Conservation (phyloP, 345 rosid species). For the Aquilaria sinensis region DNA sequence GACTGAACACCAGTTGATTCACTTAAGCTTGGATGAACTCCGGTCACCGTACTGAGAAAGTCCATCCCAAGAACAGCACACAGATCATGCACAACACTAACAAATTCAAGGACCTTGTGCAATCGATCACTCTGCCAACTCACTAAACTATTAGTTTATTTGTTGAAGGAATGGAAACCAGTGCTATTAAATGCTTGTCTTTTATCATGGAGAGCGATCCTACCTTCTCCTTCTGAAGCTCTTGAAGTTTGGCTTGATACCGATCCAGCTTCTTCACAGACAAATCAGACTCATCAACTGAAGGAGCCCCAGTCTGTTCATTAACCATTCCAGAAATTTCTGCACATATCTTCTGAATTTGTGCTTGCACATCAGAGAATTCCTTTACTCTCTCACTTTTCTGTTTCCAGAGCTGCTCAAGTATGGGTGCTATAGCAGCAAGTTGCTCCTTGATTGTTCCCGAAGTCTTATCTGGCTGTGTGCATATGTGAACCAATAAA, state of each 20-base stretch:
- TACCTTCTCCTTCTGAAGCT: slow-evolving; percentile 88
- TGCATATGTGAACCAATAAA: slow-evolving; percentile 6
- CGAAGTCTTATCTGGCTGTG: slow-evolving; percentile 63
- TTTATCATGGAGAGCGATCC: neutral
- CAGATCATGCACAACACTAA: slow-evolving; percentile 77
- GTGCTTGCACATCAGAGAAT: slow-evolving; percentile 62
- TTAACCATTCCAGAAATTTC: slow-evolving; percentile 58
- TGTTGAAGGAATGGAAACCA: neutral
- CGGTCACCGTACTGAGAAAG: slow-evolving; percentile 59
- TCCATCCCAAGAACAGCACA: slow-evolving; percentile 83
- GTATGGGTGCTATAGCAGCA: slow-evolving; percentile 78
- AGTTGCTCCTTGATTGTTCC: slow-evolving; percentile 93
- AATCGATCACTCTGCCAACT: slow-evolving; percentile 64
- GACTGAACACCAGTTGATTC: slow-evolving; percentile 50
- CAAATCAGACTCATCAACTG: slow-evolving; percentile 67
- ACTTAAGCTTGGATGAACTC: slow-evolving; percentile 87
- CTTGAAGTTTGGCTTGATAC: slow-evolving; percentile 62
- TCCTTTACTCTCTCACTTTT: slow-evolving; percentile 72
- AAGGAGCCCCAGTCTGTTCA: slow-evolving; percentile 31
- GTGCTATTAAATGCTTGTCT: too few species aligned
- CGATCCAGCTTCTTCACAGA: slow-evolving; percentile 68
- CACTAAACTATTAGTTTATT: slow-evolving; percentile 13
- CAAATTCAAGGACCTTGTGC: slow-evolving; percentile 78
- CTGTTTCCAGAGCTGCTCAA: slow-evolving; percentile 79
- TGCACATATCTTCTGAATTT: slow-evolving; percentile 75